Evolutionary conservation across 768 basidiomycete species (phyloP), one percentile per base, ranked within the genome.

Genomic region (Boletus rubroflammeus): DNA sequence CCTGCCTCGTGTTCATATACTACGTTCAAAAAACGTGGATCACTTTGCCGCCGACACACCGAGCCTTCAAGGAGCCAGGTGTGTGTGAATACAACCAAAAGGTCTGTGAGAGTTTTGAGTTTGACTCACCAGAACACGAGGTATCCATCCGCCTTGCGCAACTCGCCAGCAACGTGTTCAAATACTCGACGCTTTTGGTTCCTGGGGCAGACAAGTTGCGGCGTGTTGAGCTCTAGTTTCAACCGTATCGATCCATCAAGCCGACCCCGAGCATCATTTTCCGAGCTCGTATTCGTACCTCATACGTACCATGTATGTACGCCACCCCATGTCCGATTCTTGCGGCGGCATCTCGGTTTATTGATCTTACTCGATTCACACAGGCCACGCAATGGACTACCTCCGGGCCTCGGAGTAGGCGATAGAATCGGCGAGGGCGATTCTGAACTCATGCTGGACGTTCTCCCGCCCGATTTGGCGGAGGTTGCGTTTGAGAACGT

Each of bases 341-440:
- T 45, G 43, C 46, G 44, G 43, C 26, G 40, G 45, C 36, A 43
- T 50, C 45, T 53, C 42, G 39, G 45, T 43, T 26, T 41, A 40
- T 38, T 38, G 50, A 58, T 45, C 29, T 53, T 6, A 23, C 14
- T 48, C 23, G 19, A 44, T 46, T 55, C 36, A 36, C 39, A 50
- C 50, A 67, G 67, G 67, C 55, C 62, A 52, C 59, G 59, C 26
- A 41, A 56, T n/a, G 52, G 41, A 29, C 35, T 49, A 49, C 58
- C 67, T 28, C 64, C 68, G 32, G 62, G 54, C 45, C 61, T 71
- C 39, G 72, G 71, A 32, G 60, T 62, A n/a, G 72, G 71, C 17
- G 74, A 78, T 53, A 53, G 42, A 29, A 73, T 88, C 17, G 89
- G 85, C 11, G 81, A 84, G 35, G 89, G 89, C 0, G 89, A 91